Evolutionary conservation across 2,329 filamentous ascomycete genomes (phyloP).

Genomic region (Aspergillus costaricaensis): DNA sequence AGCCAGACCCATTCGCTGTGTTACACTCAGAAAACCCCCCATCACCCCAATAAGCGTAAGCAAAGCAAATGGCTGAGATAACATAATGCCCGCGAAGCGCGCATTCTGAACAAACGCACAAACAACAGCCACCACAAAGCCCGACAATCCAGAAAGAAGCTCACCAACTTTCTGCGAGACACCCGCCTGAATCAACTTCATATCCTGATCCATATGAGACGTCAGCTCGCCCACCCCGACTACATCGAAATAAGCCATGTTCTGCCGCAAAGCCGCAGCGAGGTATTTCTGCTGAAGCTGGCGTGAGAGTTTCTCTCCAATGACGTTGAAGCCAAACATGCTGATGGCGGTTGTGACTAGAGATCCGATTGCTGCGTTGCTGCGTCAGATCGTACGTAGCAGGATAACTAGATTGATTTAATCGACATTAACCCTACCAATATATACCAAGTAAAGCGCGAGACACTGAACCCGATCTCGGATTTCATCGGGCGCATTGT

Average conservation of each 20-base stretch:
- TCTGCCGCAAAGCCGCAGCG: conserved; percentile 72
- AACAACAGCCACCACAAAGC: conserved; percentile 8
- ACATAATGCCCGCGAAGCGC: conserved; percentile 11
- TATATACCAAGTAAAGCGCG: conserved; percentile 6
- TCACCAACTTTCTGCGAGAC: conserved; percentile 15
- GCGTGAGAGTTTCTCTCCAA: conserved; percentile 68
- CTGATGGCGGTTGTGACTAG: conserved; percentile 70
- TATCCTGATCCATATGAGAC: conserved; percentile 80
- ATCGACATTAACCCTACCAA: neutral
- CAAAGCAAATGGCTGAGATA: conserved; percentile 69
- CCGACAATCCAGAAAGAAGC: conserved; percentile 3
- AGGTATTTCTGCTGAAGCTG: conserved; percentile 76
- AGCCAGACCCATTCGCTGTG: neutral
- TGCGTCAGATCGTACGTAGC: neutral
- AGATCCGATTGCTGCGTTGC: conserved; percentile 56
- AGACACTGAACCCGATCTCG: neutral
- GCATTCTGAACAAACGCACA: neutral
- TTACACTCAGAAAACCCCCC: neutral
- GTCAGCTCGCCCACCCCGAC: conserved; percentile 82
- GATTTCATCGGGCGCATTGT: neutral
- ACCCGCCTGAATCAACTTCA: conserved; percentile 80
- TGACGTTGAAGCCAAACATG: conserved; percentile 82
- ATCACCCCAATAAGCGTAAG: conserved; percentile 48
- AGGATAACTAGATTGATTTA: too few relatives aligned
- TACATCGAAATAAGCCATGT: conserved; percentile 83